These are phyloP conservation scores for Cyclotella atomus DNA, from an alignment of 108 stramenopile species.

Conservation along the genomic window DNA sequence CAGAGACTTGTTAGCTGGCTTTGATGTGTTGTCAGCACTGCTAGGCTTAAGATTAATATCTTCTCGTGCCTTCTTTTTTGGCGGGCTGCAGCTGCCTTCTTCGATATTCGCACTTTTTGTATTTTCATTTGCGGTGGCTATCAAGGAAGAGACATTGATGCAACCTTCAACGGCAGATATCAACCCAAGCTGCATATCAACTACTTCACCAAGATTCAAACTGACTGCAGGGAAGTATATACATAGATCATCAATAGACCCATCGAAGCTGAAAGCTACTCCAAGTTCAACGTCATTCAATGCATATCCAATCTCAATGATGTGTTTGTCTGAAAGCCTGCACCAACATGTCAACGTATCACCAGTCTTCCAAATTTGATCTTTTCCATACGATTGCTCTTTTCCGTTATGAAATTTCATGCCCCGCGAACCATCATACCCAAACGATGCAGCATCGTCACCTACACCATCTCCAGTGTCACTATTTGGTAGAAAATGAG, in stretches of 20 bases:
- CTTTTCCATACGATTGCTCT: constrained; percentile 55
- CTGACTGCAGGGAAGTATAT: constrained; percentile 72
- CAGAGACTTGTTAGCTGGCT: not conserved
- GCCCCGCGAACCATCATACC: constrained; percentile 76
- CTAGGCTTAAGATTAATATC: not conserved
- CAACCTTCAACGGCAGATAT: constrained; percentile 27
- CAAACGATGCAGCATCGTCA: constrained; percentile 73
- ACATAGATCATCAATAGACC: constrained; percentile 2
- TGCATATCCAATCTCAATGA: constrained; percentile 61
- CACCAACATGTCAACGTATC: constrained; percentile 77
- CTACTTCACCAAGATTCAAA: constrained; percentile 72
- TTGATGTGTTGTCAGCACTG: not conserved
- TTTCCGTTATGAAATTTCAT: constrained; percentile 68
- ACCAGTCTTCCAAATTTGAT: constrained; percentile 59
- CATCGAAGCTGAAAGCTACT: constrained; percentile 50
- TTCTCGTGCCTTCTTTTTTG: constrained; percentile 24
- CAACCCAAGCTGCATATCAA: constrained; percentile 63
- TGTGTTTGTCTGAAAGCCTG: constrained; percentile 2
- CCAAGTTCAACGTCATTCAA: constrained; percentile 78
- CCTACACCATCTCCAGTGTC: constrained; percentile 88
- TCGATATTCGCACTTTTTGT: not conserved
- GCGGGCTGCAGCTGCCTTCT: constrained; percentile 20
- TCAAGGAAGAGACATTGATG: constrained; percentile 50
- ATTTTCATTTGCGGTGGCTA: constrained; percentile 11
- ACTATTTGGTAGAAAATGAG: constrained; percentile 65